Conservation (phyloP, 768 basidiomycete genomes). For the Bullera alba region DNA sequence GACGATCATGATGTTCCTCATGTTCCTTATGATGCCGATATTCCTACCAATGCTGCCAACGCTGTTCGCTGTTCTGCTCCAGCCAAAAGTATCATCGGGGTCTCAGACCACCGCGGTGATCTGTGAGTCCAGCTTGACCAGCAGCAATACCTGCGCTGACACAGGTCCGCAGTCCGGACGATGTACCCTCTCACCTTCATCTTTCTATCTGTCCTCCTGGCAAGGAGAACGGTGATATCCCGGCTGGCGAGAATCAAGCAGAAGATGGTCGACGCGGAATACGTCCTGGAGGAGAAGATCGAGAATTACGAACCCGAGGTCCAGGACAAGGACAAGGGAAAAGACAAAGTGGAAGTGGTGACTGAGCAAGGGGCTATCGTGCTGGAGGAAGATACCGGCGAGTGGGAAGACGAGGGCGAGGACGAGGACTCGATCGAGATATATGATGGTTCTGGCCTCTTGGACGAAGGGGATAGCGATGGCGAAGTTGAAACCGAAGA, state of each 20-base stretch:
- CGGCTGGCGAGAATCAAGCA: slow-evolving; percentile 8
- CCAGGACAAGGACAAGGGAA: background rate
- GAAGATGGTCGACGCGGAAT: slow-evolving; percentile 33
- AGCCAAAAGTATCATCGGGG: background rate
- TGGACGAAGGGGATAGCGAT: too few species aligned
- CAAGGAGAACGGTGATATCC: background rate
- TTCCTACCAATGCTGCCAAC: background rate
- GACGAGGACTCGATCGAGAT: too few species aligned
- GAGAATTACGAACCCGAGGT: slow-evolving; percentile 28
- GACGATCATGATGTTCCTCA: background rate
- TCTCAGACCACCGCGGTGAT: background rate
- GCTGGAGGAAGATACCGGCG: too few species aligned
- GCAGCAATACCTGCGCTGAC: background rate
- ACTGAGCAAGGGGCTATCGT: background rate
- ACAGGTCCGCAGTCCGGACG: slow-evolving; percentile 5
- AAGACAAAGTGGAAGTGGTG: background rate
- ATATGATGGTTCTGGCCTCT: too few species aligned
- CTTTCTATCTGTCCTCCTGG: background rate
- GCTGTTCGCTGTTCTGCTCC: background rate
- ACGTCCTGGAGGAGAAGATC: slow-evolving; percentile 33
- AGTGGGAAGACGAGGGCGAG: too few species aligned
- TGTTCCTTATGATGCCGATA: slow-evolving; percentile 1
- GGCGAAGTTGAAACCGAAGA: too few species aligned
- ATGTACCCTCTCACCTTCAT: background rate
- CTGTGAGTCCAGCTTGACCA: background rate